Evolutionary conservation across 768 basidiomycete species (phyloP).

Genomic region (Rhizopogon vesiculosus): DNA sequence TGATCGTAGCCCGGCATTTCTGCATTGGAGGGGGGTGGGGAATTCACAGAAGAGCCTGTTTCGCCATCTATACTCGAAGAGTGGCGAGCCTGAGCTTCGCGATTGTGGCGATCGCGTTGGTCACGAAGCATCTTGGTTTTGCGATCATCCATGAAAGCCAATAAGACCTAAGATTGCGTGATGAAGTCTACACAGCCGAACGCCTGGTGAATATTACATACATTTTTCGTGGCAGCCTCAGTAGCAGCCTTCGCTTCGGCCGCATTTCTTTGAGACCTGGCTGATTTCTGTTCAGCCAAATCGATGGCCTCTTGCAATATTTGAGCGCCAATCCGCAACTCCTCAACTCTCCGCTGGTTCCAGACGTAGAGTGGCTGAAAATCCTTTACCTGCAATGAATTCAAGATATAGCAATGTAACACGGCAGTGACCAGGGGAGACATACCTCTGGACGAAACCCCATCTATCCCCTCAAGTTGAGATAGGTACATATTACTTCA

Average conservation of each 20-base stretch:
- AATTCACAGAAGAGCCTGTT: background rate
- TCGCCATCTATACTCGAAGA: background rate
- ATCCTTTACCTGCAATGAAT: slow-evolving; percentile 46
- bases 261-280: slow-evolving; percentile 41
- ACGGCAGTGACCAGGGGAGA: slow-evolving; percentile 1
- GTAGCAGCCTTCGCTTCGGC: slow-evolving; percentile 56
- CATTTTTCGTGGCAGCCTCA: slow-evolving; percentile 53
- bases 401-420: background rate
- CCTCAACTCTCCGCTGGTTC: slow-evolving; percentile 43
- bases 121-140: slow-evolving; percentile 50
- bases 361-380: slow-evolving; percentile 76
- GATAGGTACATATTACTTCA: slow-evolving; percentile 2
- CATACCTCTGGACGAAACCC: slow-evolving; percentile 69
- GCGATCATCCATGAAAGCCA: slow-evolving; percentile 78
- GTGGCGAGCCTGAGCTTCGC: slow-evolving; percentile 24
- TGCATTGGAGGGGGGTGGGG: background rate
- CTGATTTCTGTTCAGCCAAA: slow-evolving; percentile 44
- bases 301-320: slow-evolving; percentile 62
- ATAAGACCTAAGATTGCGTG: slow-evolving; percentile 50
- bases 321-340: slow-evolving; percentile 58
- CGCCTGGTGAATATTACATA: slow-evolving; percentile 15
- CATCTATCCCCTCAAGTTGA: slow-evolving; percentile 40
- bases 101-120: slow-evolving; percentile 52
- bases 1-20: slow-evolving; percentile 25
- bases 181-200: background rate